These are phyloP conservation scores for Capronia coronata DNA, from an alignment of 2,329 filamentous ascomycete genomes.

Conservation along the genomic window DNA sequence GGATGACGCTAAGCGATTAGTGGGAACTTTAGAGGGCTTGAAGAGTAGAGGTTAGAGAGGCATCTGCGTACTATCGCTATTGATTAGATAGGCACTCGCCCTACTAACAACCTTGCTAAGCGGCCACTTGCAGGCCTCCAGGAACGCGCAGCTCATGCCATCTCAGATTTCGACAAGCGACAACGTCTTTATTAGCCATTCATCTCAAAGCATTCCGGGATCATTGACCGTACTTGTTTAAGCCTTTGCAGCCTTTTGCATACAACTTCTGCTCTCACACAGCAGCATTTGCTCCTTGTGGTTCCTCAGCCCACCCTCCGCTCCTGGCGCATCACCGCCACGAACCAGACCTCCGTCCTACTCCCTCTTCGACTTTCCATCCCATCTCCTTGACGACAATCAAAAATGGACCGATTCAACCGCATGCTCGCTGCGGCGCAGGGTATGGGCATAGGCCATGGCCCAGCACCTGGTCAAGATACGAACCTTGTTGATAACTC, in stretches of 20 bases:
- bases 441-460: constrained; percentile 45
- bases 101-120: no score
- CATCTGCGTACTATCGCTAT: no score
- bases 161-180: constrained; percentile 1
- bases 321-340: neutral
- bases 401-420: constrained; percentile 81
- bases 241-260: neutral
- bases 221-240: neutral
- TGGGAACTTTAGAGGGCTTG: neutral
- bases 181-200: no score
- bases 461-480: constrained; percentile 63
- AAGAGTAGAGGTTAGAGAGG: no score
- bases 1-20: neutral
- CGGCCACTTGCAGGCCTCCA: neutral
- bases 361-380: neutral
- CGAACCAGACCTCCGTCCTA: neutral
- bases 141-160: constrained; percentile 3
- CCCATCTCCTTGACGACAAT: neutral
- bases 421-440: constrained; percentile 73
- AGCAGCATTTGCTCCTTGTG: neutral
- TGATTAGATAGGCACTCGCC: no score
- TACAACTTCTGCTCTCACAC: neutral
- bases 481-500: constrained; percentile 93
- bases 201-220: neutral
- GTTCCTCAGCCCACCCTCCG: neutral